Evolutionary conservation across 192 early-diverging fungal genomes (phyloP), one percentile per base, ranked within the genome.

Genomic region (Coemansia sp.): DNA sequence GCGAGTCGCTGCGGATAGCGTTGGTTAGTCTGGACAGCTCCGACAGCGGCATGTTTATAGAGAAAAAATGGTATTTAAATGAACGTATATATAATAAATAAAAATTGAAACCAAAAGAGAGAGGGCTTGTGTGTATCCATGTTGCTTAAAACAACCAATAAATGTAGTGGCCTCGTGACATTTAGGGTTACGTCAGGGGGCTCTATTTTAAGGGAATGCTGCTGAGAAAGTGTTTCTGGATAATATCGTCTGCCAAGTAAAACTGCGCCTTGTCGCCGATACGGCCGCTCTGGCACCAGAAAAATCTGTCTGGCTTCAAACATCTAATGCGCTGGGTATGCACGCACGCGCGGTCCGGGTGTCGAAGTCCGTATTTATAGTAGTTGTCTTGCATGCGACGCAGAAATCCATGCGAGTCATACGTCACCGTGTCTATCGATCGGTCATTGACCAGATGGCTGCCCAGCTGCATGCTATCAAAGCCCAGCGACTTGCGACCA

Each of bases 191-290:
- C 34, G 3, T 37, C 20, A 38, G 39, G 54, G 54, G 4, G 4
- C 8, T 65, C 37, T 52, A 39, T 20, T 20, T 20, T 14, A 4
- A 4, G 61, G 51, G 1, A 28, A 69, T 6, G 28, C 58, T 61
- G 15, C 35, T 28, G 55, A 75, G 54, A 28, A 67, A 67, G 22
- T 70, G 74, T 34, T 51, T 65, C 38, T 58, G 61, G 60, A 76
- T 53, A 18, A 76, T 76, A 17, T 76, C 74, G 15, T 76, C 74
- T 2, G 74, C 74, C 52, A 76, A 20, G 35, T 56, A 76, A n/a
- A 55, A 76, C 18, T 76, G 68, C 7, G 74, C 74, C 61, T 71
- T 76, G 39, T 60, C 66, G 6, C 74, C 74, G 20, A 76, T 61
- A 2, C 57, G 36, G 4, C 35, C 61, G 1, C 3, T 0, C 35